Evolutionary conservation across 305 asterid species (phyloP).

Genomic region (Caryopteris hybrid): DNA sequence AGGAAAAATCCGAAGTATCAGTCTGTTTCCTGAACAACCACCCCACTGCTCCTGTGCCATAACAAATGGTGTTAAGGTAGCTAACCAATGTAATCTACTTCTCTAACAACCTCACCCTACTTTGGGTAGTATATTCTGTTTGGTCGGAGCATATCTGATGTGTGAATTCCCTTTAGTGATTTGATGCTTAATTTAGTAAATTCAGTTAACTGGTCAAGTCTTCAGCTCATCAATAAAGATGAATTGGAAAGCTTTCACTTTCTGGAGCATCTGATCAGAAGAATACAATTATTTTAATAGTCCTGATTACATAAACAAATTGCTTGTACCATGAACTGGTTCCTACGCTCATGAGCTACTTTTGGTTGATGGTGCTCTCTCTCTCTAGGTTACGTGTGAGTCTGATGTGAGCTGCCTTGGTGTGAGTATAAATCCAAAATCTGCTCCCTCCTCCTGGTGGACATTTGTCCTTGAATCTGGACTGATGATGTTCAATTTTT

Average conservation of each 20-base stretch:
- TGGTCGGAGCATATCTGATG: neutral
- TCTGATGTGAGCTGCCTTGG: neutral
- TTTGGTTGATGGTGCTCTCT: neutral
- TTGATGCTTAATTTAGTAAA: neutral
- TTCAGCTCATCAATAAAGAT: neutral
- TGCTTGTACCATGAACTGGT: neutral
- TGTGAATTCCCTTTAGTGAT: neutral
- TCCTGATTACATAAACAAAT: neutral
- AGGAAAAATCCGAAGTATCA: constrained; percentile 58
- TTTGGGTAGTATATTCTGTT: neutral
- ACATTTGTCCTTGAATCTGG: neutral
- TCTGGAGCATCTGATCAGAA: neutral
- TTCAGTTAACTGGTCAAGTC: neutral
- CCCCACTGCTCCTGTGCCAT: constrained; percentile 69
- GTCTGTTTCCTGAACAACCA: constrained; percentile 64
- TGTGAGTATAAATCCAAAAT: neutral
- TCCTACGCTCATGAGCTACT: neutral
- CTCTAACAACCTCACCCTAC: neutral
- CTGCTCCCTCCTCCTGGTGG: no score
- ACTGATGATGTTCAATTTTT: neutral
- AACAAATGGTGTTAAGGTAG: constrained; percentile 88
- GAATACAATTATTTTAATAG: neutral
- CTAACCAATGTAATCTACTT: neutral
- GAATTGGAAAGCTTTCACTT: neutral
- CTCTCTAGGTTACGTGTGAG: neutral